Evolutionary conservation across 2,329 filamentous ascomycete species (phyloP).

Genomic region (Alternaria conjuncta): DNA sequence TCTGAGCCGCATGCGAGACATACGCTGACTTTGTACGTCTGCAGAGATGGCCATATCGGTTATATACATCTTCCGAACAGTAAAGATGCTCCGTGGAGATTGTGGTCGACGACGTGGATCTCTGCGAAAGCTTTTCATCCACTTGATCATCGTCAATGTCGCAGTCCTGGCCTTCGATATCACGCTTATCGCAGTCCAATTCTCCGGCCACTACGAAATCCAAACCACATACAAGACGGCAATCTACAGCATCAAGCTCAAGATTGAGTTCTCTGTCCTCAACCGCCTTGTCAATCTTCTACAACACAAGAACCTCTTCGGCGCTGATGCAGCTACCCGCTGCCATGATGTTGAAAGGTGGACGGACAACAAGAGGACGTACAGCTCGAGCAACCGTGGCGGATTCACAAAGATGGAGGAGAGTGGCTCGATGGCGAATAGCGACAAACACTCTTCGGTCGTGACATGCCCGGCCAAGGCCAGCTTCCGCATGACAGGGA

Average conservation of each 20-base stretch:
- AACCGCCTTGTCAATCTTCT: constrained; percentile 35
- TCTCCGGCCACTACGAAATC: constrained; percentile 46
- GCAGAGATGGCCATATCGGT: constrained; percentile 30
- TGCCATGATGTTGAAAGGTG: neutral
- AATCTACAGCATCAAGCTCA: constrained; percentile 54
- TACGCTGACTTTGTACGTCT: neutral
- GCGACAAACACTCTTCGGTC: neutral
- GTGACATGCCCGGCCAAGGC: neutral
- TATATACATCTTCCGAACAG: constrained; percentile 23
- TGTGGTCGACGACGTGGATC: constrained; percentile 2
- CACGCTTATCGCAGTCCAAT: constrained; percentile 48
- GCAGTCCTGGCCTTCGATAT: constrained; percentile 49
- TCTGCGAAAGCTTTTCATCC: constrained; percentile 15
- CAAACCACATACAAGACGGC: constrained; percentile 49
- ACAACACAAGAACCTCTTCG: neutral
- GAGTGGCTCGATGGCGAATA: neutral
- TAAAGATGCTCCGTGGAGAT: constrained; percentile 10
- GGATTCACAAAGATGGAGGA: neutral
- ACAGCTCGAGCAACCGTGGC: neutral
- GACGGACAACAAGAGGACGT: neutral
- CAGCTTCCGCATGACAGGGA: neutral
- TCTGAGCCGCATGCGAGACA: neutral
- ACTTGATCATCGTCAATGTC: constrained; percentile 46
- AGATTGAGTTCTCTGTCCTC: constrained; percentile 61
- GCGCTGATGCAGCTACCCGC: neutral